phyloP scores from a whole-genome alignment of 2,329 filamentous ascomycete genomes.

The Xylariaceae sp. region DNA sequence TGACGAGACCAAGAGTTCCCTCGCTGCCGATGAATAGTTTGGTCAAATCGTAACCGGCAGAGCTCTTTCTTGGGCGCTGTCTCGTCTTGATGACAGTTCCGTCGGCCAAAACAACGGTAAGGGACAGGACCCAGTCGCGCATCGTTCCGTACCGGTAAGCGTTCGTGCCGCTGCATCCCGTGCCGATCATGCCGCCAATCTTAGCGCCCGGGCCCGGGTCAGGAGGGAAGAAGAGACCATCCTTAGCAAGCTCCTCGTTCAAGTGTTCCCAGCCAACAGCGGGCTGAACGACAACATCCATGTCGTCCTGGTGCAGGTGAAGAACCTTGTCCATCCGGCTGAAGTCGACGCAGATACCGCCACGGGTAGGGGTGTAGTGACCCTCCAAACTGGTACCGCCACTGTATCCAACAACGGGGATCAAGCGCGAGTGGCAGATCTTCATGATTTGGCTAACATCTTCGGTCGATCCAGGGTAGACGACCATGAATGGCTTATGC shows the following conservation, averaged over 20 bases:
- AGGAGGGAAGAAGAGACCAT: slow-evolving; percentile 76
- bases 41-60: slow-evolving; percentile 77
- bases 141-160: slow-evolving; percentile 82
- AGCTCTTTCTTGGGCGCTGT: slow-evolving; percentile 71
- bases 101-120: slow-evolving; percentile 78
- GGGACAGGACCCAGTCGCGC: slow-evolving; percentile 78
- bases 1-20: slow-evolving; percentile 75
- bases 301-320: slow-evolving; percentile 59
- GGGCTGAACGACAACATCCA: slow-evolving; percentile 64
- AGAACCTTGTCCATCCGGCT: slow-evolving; percentile 68
- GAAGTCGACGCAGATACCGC: slow-evolving; percentile 74
- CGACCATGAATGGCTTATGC: slow-evolving; percentile 59
- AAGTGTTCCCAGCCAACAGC: slow-evolving; percentile 74
- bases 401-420: slow-evolving; percentile 70
- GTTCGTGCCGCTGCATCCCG: slow-evolving; percentile 66
- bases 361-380: slow-evolving; percentile 66
- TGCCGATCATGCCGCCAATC: slow-evolving; percentile 77
- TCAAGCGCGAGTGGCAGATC: slow-evolving; percentile 62
- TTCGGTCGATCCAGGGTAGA: slow-evolving; percentile 67
- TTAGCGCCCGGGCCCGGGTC: slow-evolving; percentile 79
- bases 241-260: slow-evolving; percentile 62
- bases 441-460: slow-evolving; percentile 73
- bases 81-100: slow-evolving; percentile 75
- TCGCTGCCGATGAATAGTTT: slow-evolving; percentile 75
- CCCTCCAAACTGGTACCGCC: slow-evolving; percentile 76